phyloP scores from a whole-genome alignment of 2,329 filamentous ascomycete genomes.

The Thermomyces lanuginosus region DNA sequence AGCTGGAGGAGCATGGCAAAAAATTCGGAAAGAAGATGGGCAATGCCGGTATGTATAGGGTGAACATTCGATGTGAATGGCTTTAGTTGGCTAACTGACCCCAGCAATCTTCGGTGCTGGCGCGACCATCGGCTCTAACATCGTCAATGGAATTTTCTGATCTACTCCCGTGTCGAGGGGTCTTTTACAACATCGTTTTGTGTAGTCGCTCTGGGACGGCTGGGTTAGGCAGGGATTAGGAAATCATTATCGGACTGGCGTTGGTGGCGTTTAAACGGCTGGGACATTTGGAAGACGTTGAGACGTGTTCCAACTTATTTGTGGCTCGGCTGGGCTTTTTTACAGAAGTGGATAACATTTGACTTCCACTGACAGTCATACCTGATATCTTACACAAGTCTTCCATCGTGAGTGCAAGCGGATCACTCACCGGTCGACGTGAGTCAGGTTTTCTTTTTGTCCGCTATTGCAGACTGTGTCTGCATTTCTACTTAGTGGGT shows the following conservation, averaged over 20 bases:
- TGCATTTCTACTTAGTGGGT: too few relatives aligned
- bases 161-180: conserved; percentile 4
- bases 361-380: too few relatives aligned
- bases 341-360: too few relatives aligned
- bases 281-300: too few relatives aligned
- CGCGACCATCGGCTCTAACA: conserved; percentile 74
- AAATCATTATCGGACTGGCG: conserved; percentile 16
- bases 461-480: too few relatives aligned
- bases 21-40: conserved; percentile 95
- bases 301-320: too few relatives aligned
- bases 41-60: conserved; percentile 36
- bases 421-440: too few relatives aligned
- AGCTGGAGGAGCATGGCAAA: conserved; percentile 63
- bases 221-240: conserved; percentile 4
- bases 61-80: neutral
- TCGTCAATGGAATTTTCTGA: conserved; percentile 83
- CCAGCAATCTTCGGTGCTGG: conserved; percentile 82
- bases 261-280: conserved; percentile 18
- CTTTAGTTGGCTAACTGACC: conserved; percentile 3
- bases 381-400: too few relatives aligned
- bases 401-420: too few relatives aligned
- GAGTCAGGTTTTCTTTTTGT: too few relatives aligned
- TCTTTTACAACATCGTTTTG: conserved; percentile 3
- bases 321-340: too few relatives aligned
- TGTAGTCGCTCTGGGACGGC: conserved; percentile 1